phyloP scores from a whole-genome alignment of 1,284 basidiomycete species.

The Mycosarcoma maydis region DNA sequence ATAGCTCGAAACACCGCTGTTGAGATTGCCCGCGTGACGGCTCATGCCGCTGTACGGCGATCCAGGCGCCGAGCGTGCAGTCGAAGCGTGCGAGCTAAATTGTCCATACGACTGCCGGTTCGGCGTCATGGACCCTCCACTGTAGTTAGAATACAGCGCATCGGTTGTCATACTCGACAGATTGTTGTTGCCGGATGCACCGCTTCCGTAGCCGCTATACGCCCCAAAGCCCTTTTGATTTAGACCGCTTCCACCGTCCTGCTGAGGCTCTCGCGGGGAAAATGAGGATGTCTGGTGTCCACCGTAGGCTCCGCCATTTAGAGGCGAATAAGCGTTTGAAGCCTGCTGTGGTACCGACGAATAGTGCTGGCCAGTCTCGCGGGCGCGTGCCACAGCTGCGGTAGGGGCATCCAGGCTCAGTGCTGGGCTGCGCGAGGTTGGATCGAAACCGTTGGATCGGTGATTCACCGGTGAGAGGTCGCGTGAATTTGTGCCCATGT shows the following conservation, averaged over 20 bases:
- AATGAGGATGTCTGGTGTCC: conserved; percentile 16
- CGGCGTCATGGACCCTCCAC: conserved; percentile 35
- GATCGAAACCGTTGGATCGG: conserved; percentile 39
- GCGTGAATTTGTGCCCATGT: conserved; percentile 17
- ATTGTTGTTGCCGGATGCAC: conserved; percentile 10
- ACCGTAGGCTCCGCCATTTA: conserved; percentile 29
- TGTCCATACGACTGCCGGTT: conserved; percentile 28
- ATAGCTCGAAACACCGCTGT: conserved; percentile 25
- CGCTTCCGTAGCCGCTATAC: conserved; percentile 34
- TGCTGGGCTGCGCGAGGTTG: conserved; percentile 41
- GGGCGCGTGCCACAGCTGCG: conserved; percentile 22
- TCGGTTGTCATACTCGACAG: conserved; percentile 30
- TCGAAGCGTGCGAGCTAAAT: conserved; percentile 25
- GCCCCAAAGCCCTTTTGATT: conserved; percentile 29
- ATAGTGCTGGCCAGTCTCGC: conserved; percentile 31
- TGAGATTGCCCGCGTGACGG: conserved; percentile 28
- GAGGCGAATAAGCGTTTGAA: conserved; percentile 24
- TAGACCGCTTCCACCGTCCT: conserved; percentile 19
- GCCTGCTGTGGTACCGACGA: conserved; percentile 27
- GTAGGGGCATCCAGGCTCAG: conserved; percentile 30
- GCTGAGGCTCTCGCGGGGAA: conserved; percentile 44
- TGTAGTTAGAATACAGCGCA: conserved; percentile 33
- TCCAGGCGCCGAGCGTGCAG: conserved; percentile 38
- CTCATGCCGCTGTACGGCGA: conserved; percentile 47
- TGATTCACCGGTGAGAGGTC: conserved; percentile 34